A percentile compares a stretch with the other conserved stretches of the same genome.
These are phyloP conservation scores for Coffea eugenioides DNA, from an alignment of 257 asterid species.

Conservation along the genomic window DNA sequence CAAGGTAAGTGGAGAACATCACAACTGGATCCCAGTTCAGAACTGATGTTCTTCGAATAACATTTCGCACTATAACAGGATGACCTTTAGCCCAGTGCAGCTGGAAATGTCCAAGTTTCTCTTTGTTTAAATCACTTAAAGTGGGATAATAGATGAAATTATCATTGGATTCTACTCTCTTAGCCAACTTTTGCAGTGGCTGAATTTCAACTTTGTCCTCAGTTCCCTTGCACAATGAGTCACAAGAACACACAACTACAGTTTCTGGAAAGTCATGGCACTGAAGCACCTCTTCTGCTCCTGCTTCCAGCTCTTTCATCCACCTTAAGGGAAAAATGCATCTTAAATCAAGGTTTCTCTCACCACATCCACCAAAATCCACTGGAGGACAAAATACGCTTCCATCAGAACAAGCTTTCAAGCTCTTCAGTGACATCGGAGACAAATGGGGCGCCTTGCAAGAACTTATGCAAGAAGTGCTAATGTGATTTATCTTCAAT, in stretches of 20 bases:
- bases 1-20: conserved; percentile 76
- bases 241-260: conserved; percentile 44
- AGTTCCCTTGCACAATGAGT: conserved; percentile 38
- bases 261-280: conserved; percentile 44
- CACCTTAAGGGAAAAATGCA: conserved; percentile 63
- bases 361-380: conserved; percentile 79
- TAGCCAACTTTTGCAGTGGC: conserved; percentile 36
- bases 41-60: conserved; percentile 43
- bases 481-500: conserved; percentile 25
- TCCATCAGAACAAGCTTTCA: conserved; percentile 57
- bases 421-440: conserved; percentile 32
- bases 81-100: conserved; percentile 89
- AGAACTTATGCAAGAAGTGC: conserved; percentile 34
- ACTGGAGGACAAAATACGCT: conserved; percentile 68
- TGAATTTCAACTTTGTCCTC: conserved; percentile 29
- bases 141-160: conserved; percentile 68
- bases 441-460: conserved; percentile 29
- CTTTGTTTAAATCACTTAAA: conserved; percentile 57
- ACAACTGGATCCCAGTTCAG: conserved; percentile 85
- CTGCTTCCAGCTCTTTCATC: conserved; percentile 70
- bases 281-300: conserved; percentile 61
- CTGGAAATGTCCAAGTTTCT: conserved; percentile 77
- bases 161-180: conserved; percentile 46
- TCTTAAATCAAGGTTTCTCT: conserved; percentile 62
- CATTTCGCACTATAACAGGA: conserved; percentile 81